phyloP scores from a whole-genome alignment of 225 moss, liverwort and hornwort genomes.

The Marchantia paleacea region DNA sequence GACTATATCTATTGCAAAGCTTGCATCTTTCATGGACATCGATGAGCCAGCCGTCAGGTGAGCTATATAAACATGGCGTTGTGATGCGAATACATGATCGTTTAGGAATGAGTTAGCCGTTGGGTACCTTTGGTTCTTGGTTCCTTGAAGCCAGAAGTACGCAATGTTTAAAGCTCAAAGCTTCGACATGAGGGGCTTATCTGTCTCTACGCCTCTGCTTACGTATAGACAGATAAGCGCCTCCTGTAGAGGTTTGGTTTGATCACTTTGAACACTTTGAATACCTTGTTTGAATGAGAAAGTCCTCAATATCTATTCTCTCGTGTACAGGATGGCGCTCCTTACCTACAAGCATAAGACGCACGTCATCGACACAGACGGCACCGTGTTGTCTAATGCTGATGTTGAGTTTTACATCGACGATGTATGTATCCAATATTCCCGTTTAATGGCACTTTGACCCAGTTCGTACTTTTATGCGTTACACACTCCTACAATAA shows the following conservation, averaged over 20 bases:
- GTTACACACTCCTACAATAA: too few relatives aligned
- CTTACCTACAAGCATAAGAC: conserved; percentile 96
- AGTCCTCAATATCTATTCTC: neutral
- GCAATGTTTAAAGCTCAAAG: too few relatives aligned
- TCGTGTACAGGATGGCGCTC: conserved; percentile 60
- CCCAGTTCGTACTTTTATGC: too few relatives aligned
- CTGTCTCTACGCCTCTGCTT: neutral
- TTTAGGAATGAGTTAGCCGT: too few relatives aligned
- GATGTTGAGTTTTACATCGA: conserved; percentile 92
- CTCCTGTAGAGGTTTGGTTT: too few relatives aligned
- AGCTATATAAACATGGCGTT: neutral
- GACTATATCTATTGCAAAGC: conserved; percentile 73
- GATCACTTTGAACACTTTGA: too few relatives aligned
- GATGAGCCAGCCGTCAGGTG: conserved; percentile 88
- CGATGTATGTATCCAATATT: conserved; percentile 48
- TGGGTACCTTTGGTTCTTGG: neutral
- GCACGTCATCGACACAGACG: conserved; percentile 84
- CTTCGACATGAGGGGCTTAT: neutral
- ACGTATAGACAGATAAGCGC: too few relatives aligned
- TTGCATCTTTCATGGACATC: conserved; percentile 89
- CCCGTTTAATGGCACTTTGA: too few relatives aligned
- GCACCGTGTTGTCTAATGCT: conserved; percentile 83
- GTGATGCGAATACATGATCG: too few relatives aligned
- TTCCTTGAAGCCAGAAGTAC: too few relatives aligned
- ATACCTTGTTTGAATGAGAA: neutral